Evolutionary conservation across 2,329 filamentous ascomycete genomes (phyloP).

Genomic region (Ascomycota sp.): DNA sequence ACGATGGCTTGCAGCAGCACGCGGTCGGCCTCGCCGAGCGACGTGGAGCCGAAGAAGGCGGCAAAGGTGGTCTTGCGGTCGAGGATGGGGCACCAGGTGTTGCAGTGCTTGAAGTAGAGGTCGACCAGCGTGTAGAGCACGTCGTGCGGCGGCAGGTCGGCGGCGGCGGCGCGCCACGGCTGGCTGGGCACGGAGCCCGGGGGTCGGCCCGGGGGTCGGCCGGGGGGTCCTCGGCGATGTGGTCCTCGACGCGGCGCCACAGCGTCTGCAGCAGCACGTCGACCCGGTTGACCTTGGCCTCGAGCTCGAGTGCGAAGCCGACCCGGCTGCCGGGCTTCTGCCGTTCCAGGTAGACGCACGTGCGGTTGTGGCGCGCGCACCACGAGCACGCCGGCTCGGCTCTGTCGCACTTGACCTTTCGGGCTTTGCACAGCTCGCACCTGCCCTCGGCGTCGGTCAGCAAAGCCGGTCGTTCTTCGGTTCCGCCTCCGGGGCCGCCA

Average conservation of each 20-base stretch:
- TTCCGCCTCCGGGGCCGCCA: no score
- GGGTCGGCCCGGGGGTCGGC: no score
- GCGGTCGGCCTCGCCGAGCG: slow-evolving; percentile 17
- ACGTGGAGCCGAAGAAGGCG: slow-evolving; percentile 19
- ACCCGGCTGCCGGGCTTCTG: slow-evolving; percentile 48
- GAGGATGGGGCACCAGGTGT: slow-evolving; percentile 33
- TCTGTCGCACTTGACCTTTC: slow-evolving; percentile 28
- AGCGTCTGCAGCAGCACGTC: slow-evolving; percentile 22
- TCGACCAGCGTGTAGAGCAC: slow-evolving; percentile 38
- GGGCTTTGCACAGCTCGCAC: slow-evolving; percentile 23
- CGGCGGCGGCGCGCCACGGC: slow-evolving; percentile 16
- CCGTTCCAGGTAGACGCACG: slow-evolving; percentile 48
- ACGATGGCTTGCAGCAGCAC: slow-evolving; percentile 23
- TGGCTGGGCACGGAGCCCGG: no score
- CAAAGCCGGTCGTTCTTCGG: no score
- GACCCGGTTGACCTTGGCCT: slow-evolving; percentile 31
- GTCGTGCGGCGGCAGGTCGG: slow-evolving; percentile 36
- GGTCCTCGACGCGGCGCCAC: slow-evolving; percentile 20
- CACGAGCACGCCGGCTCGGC: slow-evolving; percentile 45
- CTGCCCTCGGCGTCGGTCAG: slow-evolving; percentile 6
- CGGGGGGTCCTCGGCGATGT: slow-evolving; percentile 17
- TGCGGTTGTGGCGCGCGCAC: slow-evolving; percentile 45
- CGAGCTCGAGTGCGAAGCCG: slow-evolving; percentile 41
- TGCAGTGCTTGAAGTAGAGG: slow-evolving; percentile 43
- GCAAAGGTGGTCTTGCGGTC: slow-evolving; percentile 21